These are phyloP conservation scores for Xylaria flabelliformis DNA, from an alignment of 495 filamentous ascomycete species.

Conservation along the genomic window DNA sequence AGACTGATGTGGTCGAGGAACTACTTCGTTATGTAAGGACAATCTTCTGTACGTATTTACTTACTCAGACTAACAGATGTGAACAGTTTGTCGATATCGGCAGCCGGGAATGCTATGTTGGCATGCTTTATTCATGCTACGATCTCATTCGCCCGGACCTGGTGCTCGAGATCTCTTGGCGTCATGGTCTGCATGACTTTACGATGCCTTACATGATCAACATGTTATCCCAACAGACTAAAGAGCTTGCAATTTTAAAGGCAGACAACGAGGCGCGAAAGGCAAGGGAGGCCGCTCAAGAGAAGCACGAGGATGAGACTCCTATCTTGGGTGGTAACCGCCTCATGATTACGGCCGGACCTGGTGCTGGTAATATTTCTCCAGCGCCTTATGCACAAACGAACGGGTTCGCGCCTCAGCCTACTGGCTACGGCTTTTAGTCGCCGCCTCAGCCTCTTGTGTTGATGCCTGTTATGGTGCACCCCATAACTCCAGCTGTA, in stretches of 20 bases:
- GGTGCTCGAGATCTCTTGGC: conserved; percentile 97
- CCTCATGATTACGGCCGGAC: conserved; percentile 98
- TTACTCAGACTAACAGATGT: conserved; percentile 41
- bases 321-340: conserved; percentile 90
- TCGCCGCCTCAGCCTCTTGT: conserved; percentile 11
- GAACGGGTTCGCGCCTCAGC: conserved; percentile 82
- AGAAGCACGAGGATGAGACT: conserved; percentile 88
- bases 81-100: conserved; percentile 97
- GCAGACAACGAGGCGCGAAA: conserved; percentile 98
- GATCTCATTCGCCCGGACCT: conserved; percentile 92
- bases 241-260: conserved; percentile 82
- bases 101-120: conserved; percentile 98
- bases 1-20: conserved; percentile 92
- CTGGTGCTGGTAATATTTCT: conserved; percentile 58
- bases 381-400: conserved; percentile 72
- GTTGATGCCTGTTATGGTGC: conserved; percentile 16
- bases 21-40: conserved; percentile 91
- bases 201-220: conserved; percentile 99
- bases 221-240: conserved; percentile 87
- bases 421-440: conserved; percentile 70
- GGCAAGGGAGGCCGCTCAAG: conserved; percentile 79
- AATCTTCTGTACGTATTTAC: conserved; percentile 28
- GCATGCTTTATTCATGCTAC: conserved; percentile 98
- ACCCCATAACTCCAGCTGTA: background rate
- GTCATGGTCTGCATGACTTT: conserved; percentile 91